Base-by-base conservation (phyloP, 139 green algal species). In the Chlamydomonas urium region DNA sequence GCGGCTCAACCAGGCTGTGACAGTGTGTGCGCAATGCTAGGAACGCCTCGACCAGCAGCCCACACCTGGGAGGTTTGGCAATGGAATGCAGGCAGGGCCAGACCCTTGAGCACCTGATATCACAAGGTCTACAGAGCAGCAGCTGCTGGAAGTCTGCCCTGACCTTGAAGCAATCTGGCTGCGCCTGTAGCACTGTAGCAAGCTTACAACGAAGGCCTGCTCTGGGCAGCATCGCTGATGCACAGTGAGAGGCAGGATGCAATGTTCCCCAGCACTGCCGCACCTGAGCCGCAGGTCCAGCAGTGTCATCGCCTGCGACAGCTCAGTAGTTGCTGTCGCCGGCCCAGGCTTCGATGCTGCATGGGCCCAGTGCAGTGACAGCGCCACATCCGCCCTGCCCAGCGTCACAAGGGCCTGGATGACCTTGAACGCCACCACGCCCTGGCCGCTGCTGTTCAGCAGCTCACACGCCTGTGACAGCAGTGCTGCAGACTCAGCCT, bases 1-100 rank as follows among this genome's bases (percentile, higher is more conserved):
- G 19, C 10, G 32, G 10, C 10, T 67, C 60, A 42, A 4, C 29
- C 60, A 67, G 60, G 42, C 21, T 29, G 10, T 26, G 5, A 8
- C 38, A 4, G 32, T 67, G 60, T 67, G 60, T n/a, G n/a, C 60
- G 60, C 60, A 67, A 45, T 6, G 60, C 33, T 24, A 67, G 33
- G 33, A 67, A 67, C 10, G 60, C 60, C 17, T 67, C 60, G 24
- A 26, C 42, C 60, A 67, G 33, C 60, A 67, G 32, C 33, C 60
- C 60, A 45, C 60, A 67, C 29, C 60, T 67, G 23, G 10, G 28
- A 56, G 42, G 8, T 50, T 50, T 8, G 42, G 14, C 42, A 24
- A 8, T 24, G 8, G 42, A 50, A 14, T 50, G 42, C 8, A 14
- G 42, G 42, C 42, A 50, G 14, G 10, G 14, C 42, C 42, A 14